phyloP scores from a whole-genome alignment of 2,329 filamentous ascomycete genomes.

The Colletotrichum aenigma region DNA sequence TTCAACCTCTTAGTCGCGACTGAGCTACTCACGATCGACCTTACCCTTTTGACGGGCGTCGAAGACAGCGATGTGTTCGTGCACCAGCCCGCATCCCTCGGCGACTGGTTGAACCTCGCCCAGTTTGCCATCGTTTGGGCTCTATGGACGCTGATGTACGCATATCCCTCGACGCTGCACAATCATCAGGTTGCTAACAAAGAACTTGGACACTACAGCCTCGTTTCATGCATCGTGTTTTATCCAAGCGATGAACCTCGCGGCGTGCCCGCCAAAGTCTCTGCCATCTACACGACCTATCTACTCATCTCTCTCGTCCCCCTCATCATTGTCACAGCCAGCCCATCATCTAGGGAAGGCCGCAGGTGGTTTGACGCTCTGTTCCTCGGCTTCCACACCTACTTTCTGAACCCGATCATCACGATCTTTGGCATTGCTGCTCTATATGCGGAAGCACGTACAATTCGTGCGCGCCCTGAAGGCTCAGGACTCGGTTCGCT shows the following conservation, averaged over 20 bases:
- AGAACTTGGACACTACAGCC: background rate
- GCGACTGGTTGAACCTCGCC: background rate
- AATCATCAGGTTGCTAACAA: background rate
- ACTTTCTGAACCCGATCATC: background rate
- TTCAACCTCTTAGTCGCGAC: background rate
- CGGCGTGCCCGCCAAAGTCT: background rate
- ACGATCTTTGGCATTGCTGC: background rate
- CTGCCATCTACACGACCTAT: background rate
- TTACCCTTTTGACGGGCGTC: background rate
- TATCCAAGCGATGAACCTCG: background rate
- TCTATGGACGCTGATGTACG: background rate
- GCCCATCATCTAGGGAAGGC: background rate
- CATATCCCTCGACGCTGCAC: background rate
- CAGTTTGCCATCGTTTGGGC: background rate
- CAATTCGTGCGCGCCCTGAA: background rate
- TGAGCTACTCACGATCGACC: background rate
- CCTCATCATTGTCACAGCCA: background rate
- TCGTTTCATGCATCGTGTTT: background rate
- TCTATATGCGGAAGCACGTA: background rate
- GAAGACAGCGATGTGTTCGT: background rate
- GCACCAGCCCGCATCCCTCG: background rate
- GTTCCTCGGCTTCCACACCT: background rate
- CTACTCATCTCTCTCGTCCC: background rate
- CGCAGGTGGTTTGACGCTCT: background rate
- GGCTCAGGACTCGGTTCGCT: background rate